Conservation (phyloP, 805 yeast species). For the Saccharomycopsis olivae region DNA sequence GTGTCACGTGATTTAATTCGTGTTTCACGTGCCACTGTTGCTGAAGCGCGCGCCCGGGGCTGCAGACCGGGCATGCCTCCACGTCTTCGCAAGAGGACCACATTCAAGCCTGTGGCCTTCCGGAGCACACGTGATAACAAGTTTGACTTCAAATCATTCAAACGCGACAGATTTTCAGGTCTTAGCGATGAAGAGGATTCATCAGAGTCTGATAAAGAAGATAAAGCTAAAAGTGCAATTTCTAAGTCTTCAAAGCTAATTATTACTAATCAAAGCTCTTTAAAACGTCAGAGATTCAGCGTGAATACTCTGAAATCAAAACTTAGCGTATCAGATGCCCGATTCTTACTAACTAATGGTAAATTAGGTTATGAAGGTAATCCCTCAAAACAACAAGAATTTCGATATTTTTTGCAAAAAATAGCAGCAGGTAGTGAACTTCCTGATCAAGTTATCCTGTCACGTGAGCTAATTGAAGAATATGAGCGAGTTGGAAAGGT, state of each 20-base stretch:
- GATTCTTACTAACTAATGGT: no score
- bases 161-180: constrained; percentile 8
- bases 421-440: no score
- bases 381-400: no score
- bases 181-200: neutral
- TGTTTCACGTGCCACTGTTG: no score
- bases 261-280: neutral
- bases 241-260: neutral
- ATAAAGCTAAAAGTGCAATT: neutral
- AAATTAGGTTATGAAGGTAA: no score
- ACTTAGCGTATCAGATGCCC: neutral
- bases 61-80: no score
- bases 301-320: neutral
- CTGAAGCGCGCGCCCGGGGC: no score
- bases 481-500: no score
- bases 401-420: no score
- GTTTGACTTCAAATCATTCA: constrained; percentile 10
- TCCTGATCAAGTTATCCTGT: no score
- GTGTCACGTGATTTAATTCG: no score
- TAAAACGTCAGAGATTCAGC: neutral
- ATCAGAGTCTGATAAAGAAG: neutral
- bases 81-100: neutral
- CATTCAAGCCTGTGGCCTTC: constrained; percentile 10
- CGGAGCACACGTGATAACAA: constrained; percentile 7
- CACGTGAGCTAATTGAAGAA: no score